Conservation (phyloP, 345 rosid genomes). For the Euphorbia peplus region DNA sequence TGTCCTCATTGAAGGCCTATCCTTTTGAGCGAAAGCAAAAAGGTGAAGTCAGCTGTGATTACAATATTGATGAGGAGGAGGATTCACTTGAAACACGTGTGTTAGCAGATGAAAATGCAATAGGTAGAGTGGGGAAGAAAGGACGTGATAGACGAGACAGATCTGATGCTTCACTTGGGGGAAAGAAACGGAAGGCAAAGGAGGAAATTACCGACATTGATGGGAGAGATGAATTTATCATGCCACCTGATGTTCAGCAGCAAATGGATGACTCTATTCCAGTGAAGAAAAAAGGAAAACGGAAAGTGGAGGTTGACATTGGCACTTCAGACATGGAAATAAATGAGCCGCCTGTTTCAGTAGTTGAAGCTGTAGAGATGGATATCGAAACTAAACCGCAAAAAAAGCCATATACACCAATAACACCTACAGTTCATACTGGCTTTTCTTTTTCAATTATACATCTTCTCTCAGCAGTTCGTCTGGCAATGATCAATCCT, state of each 20-base stretch:
- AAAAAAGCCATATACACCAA: slow-evolving; percentile 80
- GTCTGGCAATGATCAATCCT: slow-evolving; percentile 70
- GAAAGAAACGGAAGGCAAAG: slow-evolving; percentile 69
- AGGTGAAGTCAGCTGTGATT: slow-evolving; percentile 35
- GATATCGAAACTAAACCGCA: slow-evolving; percentile 71
- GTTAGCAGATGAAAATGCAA: slow-evolving; percentile 38
- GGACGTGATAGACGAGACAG: slow-evolving; percentile 51
- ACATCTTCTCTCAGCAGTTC: slow-evolving; percentile 96
- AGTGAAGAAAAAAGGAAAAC: slow-evolving; percentile 66
- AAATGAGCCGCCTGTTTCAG: slow-evolving; percentile 45
- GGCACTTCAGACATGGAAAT: slow-evolving; percentile 49
- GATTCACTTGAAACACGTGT: slow-evolving; percentile 39
- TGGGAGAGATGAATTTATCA: slow-evolving; percentile 40
- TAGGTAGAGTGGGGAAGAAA: slow-evolving; percentile 47
- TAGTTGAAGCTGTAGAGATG: slow-evolving; percentile 42
- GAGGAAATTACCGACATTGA: slow-evolving; percentile 43
- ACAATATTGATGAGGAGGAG: slow-evolving; percentile 48
- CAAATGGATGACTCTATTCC: slow-evolving; percentile 43
- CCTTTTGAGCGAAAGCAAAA: slow-evolving; percentile 52
- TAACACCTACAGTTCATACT: slow-evolving; percentile 89
- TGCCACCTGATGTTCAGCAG: slow-evolving; percentile 31
- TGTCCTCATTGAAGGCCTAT: slow-evolving; percentile 41
- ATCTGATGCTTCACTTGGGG: slow-evolving; percentile 46
- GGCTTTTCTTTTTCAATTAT: slow-evolving; percentile 93
- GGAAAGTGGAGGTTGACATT: slow-evolving; percentile 54